phyloP scores from a whole-genome alignment of 129 eudicot species.

The Flaveria brownii region DNA sequence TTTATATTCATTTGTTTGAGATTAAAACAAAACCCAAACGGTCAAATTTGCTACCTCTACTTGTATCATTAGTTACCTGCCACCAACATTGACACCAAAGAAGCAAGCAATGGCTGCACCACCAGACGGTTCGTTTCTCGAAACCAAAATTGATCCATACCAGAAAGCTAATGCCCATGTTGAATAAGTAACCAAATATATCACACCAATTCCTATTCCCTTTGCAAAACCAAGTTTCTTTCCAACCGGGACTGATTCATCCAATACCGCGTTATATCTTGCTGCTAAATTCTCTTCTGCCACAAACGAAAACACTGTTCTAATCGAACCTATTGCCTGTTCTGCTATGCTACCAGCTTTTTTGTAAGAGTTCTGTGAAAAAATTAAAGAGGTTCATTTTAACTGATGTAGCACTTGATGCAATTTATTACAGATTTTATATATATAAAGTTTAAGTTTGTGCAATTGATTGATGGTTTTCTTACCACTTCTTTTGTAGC shows the following conservation, averaged over 20 bases:
- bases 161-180: slow-evolving; percentile 95
- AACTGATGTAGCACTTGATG: neutral
- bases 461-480: slow-evolving; percentile 3
- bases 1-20: neutral
- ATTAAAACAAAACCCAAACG: neutral
- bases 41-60: neutral
- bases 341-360: slow-evolving; percentile 83
- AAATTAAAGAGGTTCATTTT: neutral
- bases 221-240: slow-evolving; percentile 78
- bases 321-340: slow-evolving; percentile 72
- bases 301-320: slow-evolving; percentile 75
- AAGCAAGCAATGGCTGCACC: slow-evolving; percentile 91
- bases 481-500: slow-evolving; percentile 78
- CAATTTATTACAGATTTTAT: too few species aligned
- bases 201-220: slow-evolving; percentile 75
- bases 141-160: slow-evolving; percentile 80
- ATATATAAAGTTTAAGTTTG: slow-evolving; percentile 1
- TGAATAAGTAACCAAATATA: slow-evolving; percentile 71
- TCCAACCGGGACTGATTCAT: slow-evolving; percentile 62
- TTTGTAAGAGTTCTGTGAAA: slow-evolving; percentile 59
- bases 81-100: slow-evolving; percentile 85
- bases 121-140: slow-evolving; percentile 51
- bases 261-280: slow-evolving; percentile 54
- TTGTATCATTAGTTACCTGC: slow-evolving; percentile 52
- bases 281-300: slow-evolving; percentile 67